Percentiles rank a stretch among this genome's conserved stretches.
Conservation (phyloP, 495 filamentous ascomycete genomes). For the Bombardia bombarda region DNA sequence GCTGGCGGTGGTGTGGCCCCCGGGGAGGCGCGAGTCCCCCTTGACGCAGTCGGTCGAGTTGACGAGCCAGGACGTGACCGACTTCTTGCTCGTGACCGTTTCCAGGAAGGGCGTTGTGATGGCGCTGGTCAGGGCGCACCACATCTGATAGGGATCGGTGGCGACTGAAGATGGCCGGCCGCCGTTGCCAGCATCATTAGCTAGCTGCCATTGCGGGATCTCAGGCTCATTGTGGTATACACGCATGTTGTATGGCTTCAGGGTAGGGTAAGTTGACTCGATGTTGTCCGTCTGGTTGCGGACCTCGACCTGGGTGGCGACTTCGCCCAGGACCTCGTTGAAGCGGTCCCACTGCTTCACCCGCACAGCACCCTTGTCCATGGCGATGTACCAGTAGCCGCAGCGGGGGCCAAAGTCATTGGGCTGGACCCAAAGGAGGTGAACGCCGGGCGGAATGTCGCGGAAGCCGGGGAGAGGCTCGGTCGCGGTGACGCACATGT, state of each 20-base stretch:
- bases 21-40: constrained; percentile 24
- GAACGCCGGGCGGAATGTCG: constrained; percentile 48
- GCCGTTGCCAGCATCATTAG: not conserved
- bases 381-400: constrained; percentile 52
- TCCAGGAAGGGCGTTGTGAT: constrained; percentile 40
- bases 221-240: no score
- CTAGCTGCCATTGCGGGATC: no score
- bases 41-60: constrained; percentile 33
- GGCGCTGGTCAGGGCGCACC: constrained; percentile 39
- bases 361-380: constrained; percentile 30
- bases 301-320: constrained; percentile 28
- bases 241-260: constrained; percentile 29
- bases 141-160: constrained; percentile 18
- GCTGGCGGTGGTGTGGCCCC: constrained; percentile 14
- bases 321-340: constrained; percentile 37
- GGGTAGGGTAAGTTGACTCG: constrained; percentile 24
- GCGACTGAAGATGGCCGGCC: not conserved
- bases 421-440: constrained; percentile 51
- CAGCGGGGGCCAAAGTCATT: constrained; percentile 31
- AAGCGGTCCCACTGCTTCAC: constrained; percentile 55
- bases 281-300: constrained; percentile 25
- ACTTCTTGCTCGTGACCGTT: constrained; percentile 37
- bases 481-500: constrained; percentile 28
- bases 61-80: constrained; percentile 41
- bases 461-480: constrained; percentile 47